These are phyloP conservation scores for Xylaria arbuscula DNA, from an alignment of 2,329 filamentous ascomycete species.

Conservation along the genomic window DNA sequence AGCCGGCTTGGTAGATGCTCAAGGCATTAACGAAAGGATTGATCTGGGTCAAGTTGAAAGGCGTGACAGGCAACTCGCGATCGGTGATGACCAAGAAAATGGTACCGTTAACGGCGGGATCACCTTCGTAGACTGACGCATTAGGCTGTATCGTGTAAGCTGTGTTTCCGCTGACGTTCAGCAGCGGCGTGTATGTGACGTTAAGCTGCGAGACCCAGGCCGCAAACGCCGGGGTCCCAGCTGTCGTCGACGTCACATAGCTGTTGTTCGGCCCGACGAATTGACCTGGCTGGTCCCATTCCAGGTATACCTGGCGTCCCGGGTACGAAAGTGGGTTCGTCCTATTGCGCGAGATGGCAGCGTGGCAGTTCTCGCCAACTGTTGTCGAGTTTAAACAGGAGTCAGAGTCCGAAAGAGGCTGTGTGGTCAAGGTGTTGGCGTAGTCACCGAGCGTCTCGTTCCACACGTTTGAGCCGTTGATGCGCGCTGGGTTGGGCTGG, in stretches of 20 bases:
- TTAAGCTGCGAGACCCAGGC: constrained; percentile 83
- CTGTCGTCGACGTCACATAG: constrained; percentile 75
- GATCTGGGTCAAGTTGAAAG: constrained; percentile 78
- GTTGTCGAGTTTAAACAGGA: constrained; percentile 68
- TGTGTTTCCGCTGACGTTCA: constrained; percentile 63
- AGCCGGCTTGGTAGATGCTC: constrained; percentile 82
- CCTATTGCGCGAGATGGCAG: constrained; percentile 75
- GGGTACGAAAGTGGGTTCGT: constrained; percentile 78
- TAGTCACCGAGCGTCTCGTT: constrained; percentile 73
- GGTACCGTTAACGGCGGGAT: constrained; percentile 79
- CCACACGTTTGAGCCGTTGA: constrained; percentile 69
- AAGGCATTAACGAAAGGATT: constrained; percentile 82
- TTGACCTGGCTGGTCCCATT: constrained; percentile 77
- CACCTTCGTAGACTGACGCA: constrained; percentile 72
- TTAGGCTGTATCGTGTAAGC: constrained; percentile 81
- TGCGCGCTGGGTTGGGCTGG: constrained; percentile 78
- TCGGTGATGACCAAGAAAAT: constrained; percentile 85
- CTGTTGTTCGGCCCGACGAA: constrained; percentile 83
- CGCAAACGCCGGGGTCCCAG: constrained; percentile 71
- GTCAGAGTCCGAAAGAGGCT: constrained; percentile 57
- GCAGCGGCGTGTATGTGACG: constrained; percentile 74
- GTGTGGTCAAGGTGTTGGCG: constrained; percentile 65
- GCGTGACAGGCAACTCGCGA: constrained; percentile 72
- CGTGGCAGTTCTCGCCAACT: constrained; percentile 67
- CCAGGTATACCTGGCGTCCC: constrained; percentile 75